Conservation (phyloP, 1,139 yeast species). For the Scheffersomyces segobiensis region DNA sequence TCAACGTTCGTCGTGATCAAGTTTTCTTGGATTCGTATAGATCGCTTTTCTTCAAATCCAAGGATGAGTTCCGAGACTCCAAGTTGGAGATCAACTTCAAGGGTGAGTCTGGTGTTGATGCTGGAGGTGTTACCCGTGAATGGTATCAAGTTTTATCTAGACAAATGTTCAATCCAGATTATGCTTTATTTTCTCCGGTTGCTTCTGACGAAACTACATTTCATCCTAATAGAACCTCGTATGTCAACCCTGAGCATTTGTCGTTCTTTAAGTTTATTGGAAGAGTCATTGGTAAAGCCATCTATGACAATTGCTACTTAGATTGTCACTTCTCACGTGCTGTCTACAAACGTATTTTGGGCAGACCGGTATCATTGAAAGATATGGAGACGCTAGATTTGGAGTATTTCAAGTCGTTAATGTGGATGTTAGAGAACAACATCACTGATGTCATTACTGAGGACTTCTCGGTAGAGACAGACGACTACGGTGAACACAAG, state of each 20-base stretch:
- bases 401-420: conserved; percentile 86
- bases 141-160: conserved; percentile 95
- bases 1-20: conserved; percentile 82
- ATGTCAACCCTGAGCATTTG: conserved; percentile 89
- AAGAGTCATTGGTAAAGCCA: conserved; percentile 90
- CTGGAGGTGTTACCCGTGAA: conserved; percentile 97
- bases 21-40: conserved; percentile 92
- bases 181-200: conserved; percentile 89
- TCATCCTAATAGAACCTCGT: conserved; percentile 93
- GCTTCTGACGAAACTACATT: conserved; percentile 91
- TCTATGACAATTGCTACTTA: conserved; percentile 79
- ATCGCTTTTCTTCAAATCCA: conserved; percentile 75
- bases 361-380: conserved; percentile 78
- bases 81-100: conserved; percentile 79
- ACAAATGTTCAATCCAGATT: conserved; percentile 96
- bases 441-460: conserved; percentile 97
- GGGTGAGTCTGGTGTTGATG: conserved; percentile 97
- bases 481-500: conserved; percentile 90
- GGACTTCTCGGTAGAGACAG: conserved; percentile 90
- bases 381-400: conserved; percentile 95
- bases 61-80: conserved; percentile 72
- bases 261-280: conserved; percentile 95
- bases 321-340: conserved; percentile 97
- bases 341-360: conserved; percentile 84
- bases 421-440: conserved; percentile 97